These are phyloP conservation scores for Gynochthodes officinalis DNA, from an alignment of 257 asterid species.

Conservation along the genomic window DNA sequence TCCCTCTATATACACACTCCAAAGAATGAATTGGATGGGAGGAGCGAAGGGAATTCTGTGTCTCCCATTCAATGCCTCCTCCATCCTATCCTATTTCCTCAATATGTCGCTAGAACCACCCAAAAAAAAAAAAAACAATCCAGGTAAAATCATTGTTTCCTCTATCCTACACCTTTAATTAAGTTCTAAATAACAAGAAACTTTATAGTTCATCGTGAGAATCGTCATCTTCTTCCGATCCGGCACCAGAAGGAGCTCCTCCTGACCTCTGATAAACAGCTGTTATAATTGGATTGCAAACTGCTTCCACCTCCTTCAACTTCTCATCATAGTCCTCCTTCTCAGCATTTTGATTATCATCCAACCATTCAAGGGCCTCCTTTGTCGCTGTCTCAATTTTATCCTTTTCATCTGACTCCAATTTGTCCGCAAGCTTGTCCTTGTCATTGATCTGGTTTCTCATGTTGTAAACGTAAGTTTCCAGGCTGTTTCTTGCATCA, in stretches of 20 bases:
- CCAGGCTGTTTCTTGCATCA: constrained; percentile 71
- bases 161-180: too few relatives aligned
- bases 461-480: constrained; percentile 78
- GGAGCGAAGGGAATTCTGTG: too few relatives aligned
- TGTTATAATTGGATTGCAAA: constrained; percentile 66
- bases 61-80: too few relatives aligned
- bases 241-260: constrained; percentile 46
- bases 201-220: constrained; percentile 64
- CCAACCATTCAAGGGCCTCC: constrained; percentile 85
- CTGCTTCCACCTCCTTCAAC: constrained; percentile 77
- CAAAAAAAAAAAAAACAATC: too few relatives aligned
- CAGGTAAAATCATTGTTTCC: too few relatives aligned
- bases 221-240: constrained; percentile 44
- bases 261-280: constrained; percentile 81
- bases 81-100: too few relatives aligned
- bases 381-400: constrained; percentile 64
- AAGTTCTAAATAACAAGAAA: too few relatives aligned
- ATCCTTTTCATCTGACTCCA: constrained; percentile 72
- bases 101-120: too few relatives aligned
- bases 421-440: constrained; percentile 76
- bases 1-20: too few relatives aligned
- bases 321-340: constrained; percentile 77
- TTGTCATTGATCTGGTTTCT: constrained; percentile 68
- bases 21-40: too few relatives aligned
- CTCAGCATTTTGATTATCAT: constrained; percentile 71